Evolutionary conservation across 805 yeast species (phyloP).

Genomic region (Candida endomychidarum): DNA sequence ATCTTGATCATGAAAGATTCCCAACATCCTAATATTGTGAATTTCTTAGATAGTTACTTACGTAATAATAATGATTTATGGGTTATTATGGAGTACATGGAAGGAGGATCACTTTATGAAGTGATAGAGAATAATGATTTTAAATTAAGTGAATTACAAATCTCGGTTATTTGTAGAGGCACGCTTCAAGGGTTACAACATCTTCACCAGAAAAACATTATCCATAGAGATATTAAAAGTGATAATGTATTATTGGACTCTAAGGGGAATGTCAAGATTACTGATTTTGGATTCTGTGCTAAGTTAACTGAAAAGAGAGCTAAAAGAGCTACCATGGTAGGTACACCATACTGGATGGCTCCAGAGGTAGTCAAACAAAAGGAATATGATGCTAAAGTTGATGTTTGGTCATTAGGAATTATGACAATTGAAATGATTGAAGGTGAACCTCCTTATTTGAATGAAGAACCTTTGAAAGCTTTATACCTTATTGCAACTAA

Average conservation of each 20-base stretch:
- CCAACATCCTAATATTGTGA: slow-evolving; percentile 92
- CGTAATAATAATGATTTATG: slow-evolving; percentile 80
- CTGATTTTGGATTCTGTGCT: slow-evolving; percentile 59
- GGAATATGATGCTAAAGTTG: slow-evolving; percentile 80
- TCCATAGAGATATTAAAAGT: slow-evolving; percentile 60
- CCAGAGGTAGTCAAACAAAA: slow-evolving; percentile 81
- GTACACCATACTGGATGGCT: slow-evolving; percentile 91
- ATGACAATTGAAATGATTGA: slow-evolving; percentile 89
- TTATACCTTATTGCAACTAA: slow-evolving; percentile 74
- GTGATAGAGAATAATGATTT: slow-evolving; percentile 83
- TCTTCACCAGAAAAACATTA: slow-evolving; percentile 87
- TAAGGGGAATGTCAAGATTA: slow-evolving; percentile 44
- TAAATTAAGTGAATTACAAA: slow-evolving; percentile 78
- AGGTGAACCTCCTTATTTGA: slow-evolving; percentile 80
- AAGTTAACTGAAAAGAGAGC: slow-evolving; percentile 70
- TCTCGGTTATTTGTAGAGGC: slow-evolving; percentile 87
- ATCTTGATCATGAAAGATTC: slow-evolving; percentile 96
- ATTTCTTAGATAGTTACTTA: slow-evolving; percentile 86
- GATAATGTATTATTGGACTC: slow-evolving; percentile 47
- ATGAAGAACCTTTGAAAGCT: slow-evolving; percentile 77
- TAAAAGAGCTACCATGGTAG: slow-evolving; percentile 83
- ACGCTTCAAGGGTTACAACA: slow-evolving; percentile 89
- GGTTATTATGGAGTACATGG: slow-evolving; percentile 99
- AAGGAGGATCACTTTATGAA: slow-evolving; percentile 96
- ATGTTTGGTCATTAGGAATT: slow-evolving; percentile 80